These are phyloP conservation scores for Clathrus columnatus DNA, from an alignment of 768 basidiomycete species.

Conservation along the genomic window DNA sequence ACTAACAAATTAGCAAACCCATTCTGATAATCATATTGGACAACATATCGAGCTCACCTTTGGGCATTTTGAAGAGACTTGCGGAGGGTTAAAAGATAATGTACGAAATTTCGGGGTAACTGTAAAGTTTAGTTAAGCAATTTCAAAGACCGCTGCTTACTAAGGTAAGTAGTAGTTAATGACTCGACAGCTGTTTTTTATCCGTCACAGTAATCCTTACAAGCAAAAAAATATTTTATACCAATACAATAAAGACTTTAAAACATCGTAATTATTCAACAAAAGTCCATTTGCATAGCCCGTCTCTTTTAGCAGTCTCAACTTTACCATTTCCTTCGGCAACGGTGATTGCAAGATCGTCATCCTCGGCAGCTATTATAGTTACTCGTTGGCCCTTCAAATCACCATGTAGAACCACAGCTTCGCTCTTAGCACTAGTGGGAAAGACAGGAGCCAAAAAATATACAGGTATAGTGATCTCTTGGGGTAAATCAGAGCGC, in stretches of 20 bases:
- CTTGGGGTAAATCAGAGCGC: slow-evolving; percentile 20
- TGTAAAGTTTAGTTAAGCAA: slow-evolving; percentile 12
- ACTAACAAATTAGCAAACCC: slow-evolving; percentile 34
- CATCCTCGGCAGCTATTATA: slow-evolving; percentile 1
- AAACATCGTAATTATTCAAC: not conserved
- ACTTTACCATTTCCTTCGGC: slow-evolving; percentile 1
- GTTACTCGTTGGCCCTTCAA: slow-evolving; percentile 2
- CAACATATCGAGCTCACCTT: slow-evolving; percentile 9
- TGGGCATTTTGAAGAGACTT: slow-evolving; percentile 14
- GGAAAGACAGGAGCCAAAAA: slow-evolving; percentile 37
- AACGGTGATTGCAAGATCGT: not conserved
- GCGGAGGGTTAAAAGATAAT: slow-evolving; percentile 6
- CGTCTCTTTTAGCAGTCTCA: not conserved
- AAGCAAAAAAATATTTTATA: not conserved
- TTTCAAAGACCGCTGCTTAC: not conserved
- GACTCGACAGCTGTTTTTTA: not conserved
- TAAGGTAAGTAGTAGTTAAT: not conserved
- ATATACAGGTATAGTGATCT: slow-evolving; percentile 31
- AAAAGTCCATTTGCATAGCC: slow-evolving; percentile 4
- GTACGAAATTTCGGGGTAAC: slow-evolving; percentile 4
- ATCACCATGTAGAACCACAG: slow-evolving; percentile 33
- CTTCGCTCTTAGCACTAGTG: slow-evolving; percentile 33
- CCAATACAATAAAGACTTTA: not conserved
- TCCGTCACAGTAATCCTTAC: not conserved
- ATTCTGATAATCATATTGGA: not conserved